Evolutionary conservation across 345 rosid species (phyloP).

Genomic region (Brassica incana): DNA sequence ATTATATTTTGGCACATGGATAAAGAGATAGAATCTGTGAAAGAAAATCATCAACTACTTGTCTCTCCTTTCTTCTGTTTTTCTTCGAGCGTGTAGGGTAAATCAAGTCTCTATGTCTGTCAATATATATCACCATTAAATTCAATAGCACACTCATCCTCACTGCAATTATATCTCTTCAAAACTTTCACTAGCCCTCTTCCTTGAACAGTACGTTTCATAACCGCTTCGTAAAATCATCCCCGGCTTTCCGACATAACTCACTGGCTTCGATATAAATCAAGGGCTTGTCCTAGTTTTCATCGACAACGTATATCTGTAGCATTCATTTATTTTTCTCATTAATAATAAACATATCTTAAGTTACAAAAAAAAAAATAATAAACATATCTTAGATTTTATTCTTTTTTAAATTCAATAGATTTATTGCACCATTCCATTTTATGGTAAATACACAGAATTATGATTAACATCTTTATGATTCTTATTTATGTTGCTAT

Average conservation of each 20-base stretch:
- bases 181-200: neutral
- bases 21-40: neutral
- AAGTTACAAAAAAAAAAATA: too few relatives aligned
- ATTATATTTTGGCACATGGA: neutral
- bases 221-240: slow-evolving; percentile 13
- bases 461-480: neutral
- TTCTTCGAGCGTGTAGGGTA: slow-evolving; percentile 6
- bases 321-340: slow-evolving; percentile 6
- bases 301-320: neutral
- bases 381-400: slow-evolving; percentile 3
- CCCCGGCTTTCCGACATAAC: slow-evolving; percentile 8
- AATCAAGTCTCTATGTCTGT: neutral
- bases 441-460: slow-evolving; percentile 1
- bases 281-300: neutral
- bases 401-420: neutral
- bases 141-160: slow-evolving; percentile 15
- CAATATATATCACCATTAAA: slow-evolving; percentile 12
- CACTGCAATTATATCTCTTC: slow-evolving; percentile 11
- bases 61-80: neutral
- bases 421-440: neutral
- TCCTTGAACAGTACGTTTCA: neutral
- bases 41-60: neutral
- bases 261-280: neutral
- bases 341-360: neutral
- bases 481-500: neutral